phyloP scores from a whole-genome alignment of 2,329 filamentous ascomycete species.

The Phialophora tarda region DNA sequence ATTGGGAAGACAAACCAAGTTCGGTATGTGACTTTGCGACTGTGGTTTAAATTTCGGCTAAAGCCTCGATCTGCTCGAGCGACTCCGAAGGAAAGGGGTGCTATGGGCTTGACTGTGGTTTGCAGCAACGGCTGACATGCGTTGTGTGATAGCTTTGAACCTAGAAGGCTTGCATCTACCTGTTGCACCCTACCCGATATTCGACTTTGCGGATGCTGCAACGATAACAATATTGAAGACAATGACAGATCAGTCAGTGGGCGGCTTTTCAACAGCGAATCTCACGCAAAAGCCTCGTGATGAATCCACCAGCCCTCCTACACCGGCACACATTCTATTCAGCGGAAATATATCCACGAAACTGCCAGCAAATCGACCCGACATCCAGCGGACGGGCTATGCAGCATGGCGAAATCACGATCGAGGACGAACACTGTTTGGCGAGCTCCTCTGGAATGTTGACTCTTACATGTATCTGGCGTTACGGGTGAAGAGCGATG shows the following conservation, averaged over 20 bases:
- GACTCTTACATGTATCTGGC: constrained; percentile 88
- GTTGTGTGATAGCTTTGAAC: constrained; percentile 36
- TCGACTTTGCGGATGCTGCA: constrained; percentile 44
- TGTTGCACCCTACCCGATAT: constrained; percentile 36
- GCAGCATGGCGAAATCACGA: constrained; percentile 88
- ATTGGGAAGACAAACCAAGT: constrained; percentile 37
- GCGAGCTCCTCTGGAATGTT: constrained; percentile 83
- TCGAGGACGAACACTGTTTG: constrained; percentile 78
- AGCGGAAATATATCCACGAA: constrained; percentile 86
- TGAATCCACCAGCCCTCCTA: constrained; percentile 42
- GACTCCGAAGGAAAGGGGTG: background rate
- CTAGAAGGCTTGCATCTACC: constrained; percentile 37
- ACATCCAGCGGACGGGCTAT: constrained; percentile 80
- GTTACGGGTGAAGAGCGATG: constrained; percentile 86
- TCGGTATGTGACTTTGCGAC: constrained; percentile 33
- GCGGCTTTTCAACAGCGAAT: constrained; percentile 77
- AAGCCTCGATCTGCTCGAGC: background rate
- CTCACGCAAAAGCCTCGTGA: constrained; percentile 69
- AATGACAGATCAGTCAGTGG: constrained; percentile 86
- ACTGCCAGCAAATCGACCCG: constrained; percentile 74
- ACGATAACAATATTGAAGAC: constrained; percentile 64
- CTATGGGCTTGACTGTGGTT: background rate
- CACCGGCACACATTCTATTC: constrained; percentile 75
- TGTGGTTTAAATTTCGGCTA: background rate
- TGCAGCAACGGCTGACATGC: constrained; percentile 6